Percentiles rank a stretch among this genome's conserved stretches.
These are phyloP conservation scores for Scleromitrula shiraiana DNA, from an alignment of 2,329 filamentous ascomycete species.

Conservation along the genomic window DNA sequence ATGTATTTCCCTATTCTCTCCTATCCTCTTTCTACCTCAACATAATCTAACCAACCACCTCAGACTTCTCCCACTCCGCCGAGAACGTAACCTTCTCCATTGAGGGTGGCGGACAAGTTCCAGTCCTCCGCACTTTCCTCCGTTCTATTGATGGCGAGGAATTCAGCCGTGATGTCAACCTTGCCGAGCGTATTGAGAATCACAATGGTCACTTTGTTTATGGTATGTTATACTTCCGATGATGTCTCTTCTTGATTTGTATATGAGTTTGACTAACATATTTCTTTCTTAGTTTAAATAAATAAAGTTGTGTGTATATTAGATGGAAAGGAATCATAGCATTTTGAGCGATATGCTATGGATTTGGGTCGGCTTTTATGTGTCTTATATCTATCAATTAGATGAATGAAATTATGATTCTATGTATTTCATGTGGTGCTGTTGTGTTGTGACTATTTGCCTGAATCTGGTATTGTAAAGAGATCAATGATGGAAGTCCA, in stretches of 20 bases:
- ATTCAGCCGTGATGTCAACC: constrained; percentile 33
- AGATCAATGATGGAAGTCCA: no score
- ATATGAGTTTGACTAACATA: background rate
- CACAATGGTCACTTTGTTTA: constrained; percentile 34
- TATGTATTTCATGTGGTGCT: no score
- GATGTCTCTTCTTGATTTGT: background rate
- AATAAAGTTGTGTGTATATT: background rate
- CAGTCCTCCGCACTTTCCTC: constrained; percentile 35
- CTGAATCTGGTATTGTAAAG: no score
- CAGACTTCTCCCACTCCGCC: constrained; percentile 32
- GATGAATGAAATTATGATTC: no score
- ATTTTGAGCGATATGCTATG: no score
- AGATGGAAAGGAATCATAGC: no score
- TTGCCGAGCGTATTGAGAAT: constrained; percentile 36
- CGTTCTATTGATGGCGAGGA: constrained; percentile 29
- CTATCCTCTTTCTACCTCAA: no score
- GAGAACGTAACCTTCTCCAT: constrained; percentile 31
- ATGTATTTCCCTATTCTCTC: background rate
- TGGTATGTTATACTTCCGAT: constrained; percentile 22
- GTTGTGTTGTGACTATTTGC: no score
- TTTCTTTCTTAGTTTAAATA: background rate
- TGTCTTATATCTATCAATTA: no score
- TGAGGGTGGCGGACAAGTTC: constrained; percentile 34
- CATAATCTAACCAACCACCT: constrained; percentile 1
- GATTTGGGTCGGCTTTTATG: no score